A percentile compares a stretch with the other conserved stretches of the same genome.
These are phyloP conservation scores for Beta macrorhiza DNA, from an alignment of 179 eudicot species.

Conservation along the genomic window DNA sequence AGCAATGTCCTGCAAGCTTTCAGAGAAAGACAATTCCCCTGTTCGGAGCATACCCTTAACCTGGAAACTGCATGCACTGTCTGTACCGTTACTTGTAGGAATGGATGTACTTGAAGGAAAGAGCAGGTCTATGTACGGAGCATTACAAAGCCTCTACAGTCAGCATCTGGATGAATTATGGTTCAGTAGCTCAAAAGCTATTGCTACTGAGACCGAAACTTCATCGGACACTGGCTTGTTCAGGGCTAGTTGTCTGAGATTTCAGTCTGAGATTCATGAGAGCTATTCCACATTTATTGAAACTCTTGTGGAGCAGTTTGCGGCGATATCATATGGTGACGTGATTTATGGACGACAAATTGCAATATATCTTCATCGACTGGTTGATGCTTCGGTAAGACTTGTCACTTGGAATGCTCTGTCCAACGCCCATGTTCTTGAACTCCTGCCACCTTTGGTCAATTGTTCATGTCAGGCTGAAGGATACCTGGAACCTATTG, in stretches of 20 bases:
- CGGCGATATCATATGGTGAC: slow-evolving; percentile 85
- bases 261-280: slow-evolving; percentile 71
- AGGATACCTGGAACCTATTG: slow-evolving; percentile 84
- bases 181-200: slow-evolving; percentile 23
- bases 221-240: not conserved
- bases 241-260: slow-evolving; percentile 43
- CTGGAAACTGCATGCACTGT: slow-evolving; percentile 88
- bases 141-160: slow-evolving; percentile 72
- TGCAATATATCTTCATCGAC: slow-evolving; percentile 65
- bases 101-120: slow-evolving; percentile 78
- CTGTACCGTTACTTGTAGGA: slow-evolving; percentile 57
- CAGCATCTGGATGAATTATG: slow-evolving; percentile 48
- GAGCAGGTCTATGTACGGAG: slow-evolving; percentile 60
- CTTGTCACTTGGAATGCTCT: slow-evolving; percentile 76
- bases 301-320: slow-evolving; percentile 78
- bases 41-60: slow-evolving; percentile 50
- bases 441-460: slow-evolving; percentile 72
- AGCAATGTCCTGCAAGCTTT: slow-evolving; percentile 50
- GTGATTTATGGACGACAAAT: slow-evolving; percentile 67
- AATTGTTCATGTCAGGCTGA: slow-evolving; percentile 53
- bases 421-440: slow-evolving; percentile 73
- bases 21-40: slow-evolving; percentile 38
- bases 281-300: slow-evolving; percentile 74
- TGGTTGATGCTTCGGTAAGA: slow-evolving; percentile 60
- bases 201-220: not conserved